Base-by-base conservation (phyloP, 805 yeast genomes). In the Candida sphagnicola region DNA sequence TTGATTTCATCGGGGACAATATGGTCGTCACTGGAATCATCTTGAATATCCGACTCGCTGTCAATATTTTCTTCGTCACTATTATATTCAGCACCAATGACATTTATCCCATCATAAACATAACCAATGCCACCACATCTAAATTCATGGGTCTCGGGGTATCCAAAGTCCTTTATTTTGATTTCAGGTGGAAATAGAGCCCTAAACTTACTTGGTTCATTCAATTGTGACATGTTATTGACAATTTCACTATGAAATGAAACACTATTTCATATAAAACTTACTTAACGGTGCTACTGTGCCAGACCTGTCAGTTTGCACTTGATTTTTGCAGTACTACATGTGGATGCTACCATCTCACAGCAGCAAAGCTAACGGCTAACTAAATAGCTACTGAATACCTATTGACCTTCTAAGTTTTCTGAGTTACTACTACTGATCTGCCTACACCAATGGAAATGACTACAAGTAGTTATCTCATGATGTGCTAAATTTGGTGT, bases 121-220 rank as follows among this genome's bases (percentile, higher is more conserved):
- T 8, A 23, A 19, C 19, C 19, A 35, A 41, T 53, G 21, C 51
- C 44, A 19, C 95, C 95, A 46, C 75, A 76, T 58, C 85, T 84
- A 36, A 86, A 64, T 1, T 93, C 90, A 46, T 86, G 80, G 19
- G 71, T 61, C 12, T 66, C 71, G 4, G 78, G 77, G 53, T 91
- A 90, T 18, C 90, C 98, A 66, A 78, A 91, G 61, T 91, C 98
- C 45, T 80, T 78, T 14, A 87, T 78, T 1, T 79, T 72, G 13
- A 70, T 62, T 33, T 48, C 45, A 15, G 48, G 39, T 5, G 56
- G 59, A 31, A 48, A 46, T 33, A 47, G 23, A 19, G 37, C 25
- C 5, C 25, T 38, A 31, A 14, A 40, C 16, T 19, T 15, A 11
- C 28, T 11, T 35, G 8, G 24, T 6, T 30, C 23, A 13, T 13